Conservation (phyloP, 768 basidiomycete species). For the Clathrus columnatus region DNA sequence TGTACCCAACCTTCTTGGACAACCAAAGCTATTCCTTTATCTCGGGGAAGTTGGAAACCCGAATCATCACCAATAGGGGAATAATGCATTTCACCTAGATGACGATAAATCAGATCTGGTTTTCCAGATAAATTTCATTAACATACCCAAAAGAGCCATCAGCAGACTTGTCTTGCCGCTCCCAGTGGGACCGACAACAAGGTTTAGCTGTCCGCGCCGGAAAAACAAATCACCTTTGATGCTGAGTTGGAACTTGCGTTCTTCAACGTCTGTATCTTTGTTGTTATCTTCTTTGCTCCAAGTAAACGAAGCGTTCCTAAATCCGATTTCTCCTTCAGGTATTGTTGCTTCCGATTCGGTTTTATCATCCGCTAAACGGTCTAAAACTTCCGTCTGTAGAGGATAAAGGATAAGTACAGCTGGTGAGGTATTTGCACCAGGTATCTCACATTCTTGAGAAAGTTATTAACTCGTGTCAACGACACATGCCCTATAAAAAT, state of each 20-base stretch:
- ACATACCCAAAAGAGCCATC: slow-evolving; percentile 48
- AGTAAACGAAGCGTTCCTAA: slow-evolving; percentile 44
- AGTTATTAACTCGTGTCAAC: slow-evolving; percentile 45
- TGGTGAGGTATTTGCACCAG: not conserved
- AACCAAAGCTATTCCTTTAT: slow-evolving; percentile 65
- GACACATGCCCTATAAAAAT: slow-evolving; percentile 45
- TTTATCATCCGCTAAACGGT: slow-evolving; percentile 20
- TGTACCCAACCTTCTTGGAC: slow-evolving; percentile 83
- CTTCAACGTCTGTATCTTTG: slow-evolving; percentile 22
- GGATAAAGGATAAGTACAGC: not conserved
- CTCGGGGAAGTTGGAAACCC: slow-evolving; percentile 62
- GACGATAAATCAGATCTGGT: not conserved
- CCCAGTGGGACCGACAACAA: slow-evolving; percentile 15
- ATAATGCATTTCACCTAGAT: slow-evolving; percentile 56
- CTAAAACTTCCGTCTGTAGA: slow-evolving; percentile 26
- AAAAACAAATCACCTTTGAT: slow-evolving; percentile 50
- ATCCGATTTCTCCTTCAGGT: slow-evolving; percentile 38
- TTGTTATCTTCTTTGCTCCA: slow-evolving; percentile 39
- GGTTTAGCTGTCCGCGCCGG: slow-evolving; percentile 30
- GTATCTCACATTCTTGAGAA: slow-evolving; percentile 24
- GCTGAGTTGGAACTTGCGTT: slow-evolving; percentile 39
- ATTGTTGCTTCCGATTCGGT: slow-evolving; percentile 13
- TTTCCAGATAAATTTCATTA: not conserved
- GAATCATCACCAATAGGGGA: slow-evolving; percentile 41
- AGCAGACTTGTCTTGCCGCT: slow-evolving; percentile 40